Conservation (phyloP, 2,329 filamentous ascomycete genomes). For the Colletotrichum sp. region DNA sequence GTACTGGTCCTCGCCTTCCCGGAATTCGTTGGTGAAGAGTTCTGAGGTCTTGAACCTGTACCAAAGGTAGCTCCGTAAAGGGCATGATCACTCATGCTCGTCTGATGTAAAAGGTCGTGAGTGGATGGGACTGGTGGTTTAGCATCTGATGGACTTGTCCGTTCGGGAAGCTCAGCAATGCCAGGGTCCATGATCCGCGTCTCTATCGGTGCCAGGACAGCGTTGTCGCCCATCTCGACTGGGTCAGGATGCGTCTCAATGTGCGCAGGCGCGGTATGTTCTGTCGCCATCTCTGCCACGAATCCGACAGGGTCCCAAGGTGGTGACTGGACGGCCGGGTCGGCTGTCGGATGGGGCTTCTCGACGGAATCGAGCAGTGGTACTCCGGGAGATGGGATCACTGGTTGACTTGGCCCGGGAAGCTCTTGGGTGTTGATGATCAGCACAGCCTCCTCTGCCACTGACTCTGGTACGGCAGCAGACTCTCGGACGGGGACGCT, state of each 20-base stretch:
- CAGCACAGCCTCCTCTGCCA: not conserved
- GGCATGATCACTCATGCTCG: constrained; percentile 11
- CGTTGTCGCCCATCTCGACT: constrained; percentile 48
- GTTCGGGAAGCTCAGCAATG: constrained; percentile 44
- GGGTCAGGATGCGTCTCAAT: constrained; percentile 49
- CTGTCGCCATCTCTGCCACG: constrained; percentile 53
- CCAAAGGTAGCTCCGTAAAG: constrained; percentile 22
- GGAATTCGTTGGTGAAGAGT: not conserved
- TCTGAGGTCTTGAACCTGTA: constrained; percentile 10
- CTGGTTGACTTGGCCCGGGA: not conserved
- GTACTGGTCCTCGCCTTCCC: not conserved
- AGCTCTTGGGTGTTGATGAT: not conserved
- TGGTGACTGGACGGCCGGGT: constrained; percentile 26
- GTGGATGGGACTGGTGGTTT: constrained; percentile 2
- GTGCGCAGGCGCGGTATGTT: constrained; percentile 42
- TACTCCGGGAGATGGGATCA: constrained; percentile 15
- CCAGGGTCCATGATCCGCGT: constrained; percentile 28
- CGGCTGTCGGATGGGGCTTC: constrained; percentile 33
- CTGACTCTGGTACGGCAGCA: not conserved
- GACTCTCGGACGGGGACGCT: constrained; percentile 25
- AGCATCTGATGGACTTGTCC: constrained; percentile 32
- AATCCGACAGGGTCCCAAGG: constrained; percentile 46
- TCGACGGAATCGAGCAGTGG: constrained; percentile 40
- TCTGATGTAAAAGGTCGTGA: constrained; percentile 20
- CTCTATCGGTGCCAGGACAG: constrained; percentile 40